phyloP scores from a whole-genome alignment of 2,329 filamentous ascomycete genomes.

The Alternaria sp. region DNA sequence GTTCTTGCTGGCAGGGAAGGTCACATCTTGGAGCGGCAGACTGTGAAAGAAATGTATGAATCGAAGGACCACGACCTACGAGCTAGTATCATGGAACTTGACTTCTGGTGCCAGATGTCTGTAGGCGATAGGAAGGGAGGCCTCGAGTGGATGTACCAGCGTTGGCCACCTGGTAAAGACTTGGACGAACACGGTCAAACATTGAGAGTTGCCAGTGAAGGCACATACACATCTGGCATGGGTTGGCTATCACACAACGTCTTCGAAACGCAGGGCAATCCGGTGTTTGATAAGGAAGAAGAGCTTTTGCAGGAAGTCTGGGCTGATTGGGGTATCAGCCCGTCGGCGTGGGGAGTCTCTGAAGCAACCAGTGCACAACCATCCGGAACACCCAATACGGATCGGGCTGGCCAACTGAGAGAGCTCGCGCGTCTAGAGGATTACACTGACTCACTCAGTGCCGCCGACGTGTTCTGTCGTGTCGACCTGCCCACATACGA shows the following conservation, averaged over 20 bases:
- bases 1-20: slow-evolving; percentile 88
- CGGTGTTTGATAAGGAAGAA: slow-evolving; percentile 59
- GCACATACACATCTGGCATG: slow-evolving; percentile 80
- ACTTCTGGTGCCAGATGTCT: slow-evolving; percentile 97
- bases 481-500: slow-evolving; percentile 53
- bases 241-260: slow-evolving; percentile 73
- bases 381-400: background rate
- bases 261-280: slow-evolving; percentile 47
- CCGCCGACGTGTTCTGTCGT: slow-evolving; percentile 66
- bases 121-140: slow-evolving; percentile 89
- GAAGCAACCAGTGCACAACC: background rate
- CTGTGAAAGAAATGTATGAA: slow-evolving; percentile 73
- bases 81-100: slow-evolving; percentile 80
- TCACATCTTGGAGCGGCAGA: slow-evolving; percentile 72
- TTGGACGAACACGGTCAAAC: slow-evolving; percentile 70
- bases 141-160: slow-evolving; percentile 84
- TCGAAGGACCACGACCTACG: slow-evolving; percentile 76
- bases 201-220: slow-evolving; percentile 79
- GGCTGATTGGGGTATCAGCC: slow-evolving; percentile 70
- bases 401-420: slow-evolving; percentile 2
- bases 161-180: slow-evolving; percentile 76
- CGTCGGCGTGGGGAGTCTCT: slow-evolving; percentile 59
- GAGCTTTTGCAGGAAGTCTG: slow-evolving; percentile 70
- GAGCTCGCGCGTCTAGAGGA: slow-evolving; percentile 58
- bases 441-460: slow-evolving; percentile 68